These are phyloP conservation scores for Termitomyces eurrhizus DNA, from an alignment of 768 basidiomycete species.

Conservation along the genomic window DNA sequence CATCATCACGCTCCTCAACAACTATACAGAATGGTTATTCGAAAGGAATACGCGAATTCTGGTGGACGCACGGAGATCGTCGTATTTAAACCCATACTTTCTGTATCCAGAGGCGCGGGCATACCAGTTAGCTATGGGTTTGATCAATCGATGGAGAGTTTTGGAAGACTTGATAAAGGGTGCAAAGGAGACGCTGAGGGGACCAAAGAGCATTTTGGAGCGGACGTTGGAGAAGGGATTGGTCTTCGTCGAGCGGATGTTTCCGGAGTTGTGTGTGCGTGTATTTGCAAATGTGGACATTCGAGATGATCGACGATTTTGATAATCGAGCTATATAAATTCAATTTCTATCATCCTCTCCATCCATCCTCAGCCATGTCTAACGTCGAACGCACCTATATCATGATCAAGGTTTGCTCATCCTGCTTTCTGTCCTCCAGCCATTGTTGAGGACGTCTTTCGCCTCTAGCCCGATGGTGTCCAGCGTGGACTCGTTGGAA, in stretches of 20 bases:
- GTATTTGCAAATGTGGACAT: conserved; percentile 37
- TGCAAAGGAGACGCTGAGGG: conserved; percentile 73
- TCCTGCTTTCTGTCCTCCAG: neutral
- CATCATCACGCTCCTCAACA: conserved; percentile 71
- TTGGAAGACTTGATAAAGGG: conserved; percentile 68
- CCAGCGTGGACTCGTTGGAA: conserved; percentile 91
- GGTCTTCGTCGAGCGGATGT: too few relatives aligned
- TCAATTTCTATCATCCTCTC: conserved; percentile 20
- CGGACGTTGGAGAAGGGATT: too few relatives aligned
- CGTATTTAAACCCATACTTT: conserved; percentile 85
- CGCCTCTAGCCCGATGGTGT: conserved; percentile 89
- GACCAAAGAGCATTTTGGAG: conserved; percentile 44
- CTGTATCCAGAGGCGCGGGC: conserved; percentile 80
- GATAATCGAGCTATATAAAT: conserved; percentile 16
- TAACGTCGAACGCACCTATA: conserved; percentile 87
- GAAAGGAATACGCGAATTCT: conserved; percentile 11
- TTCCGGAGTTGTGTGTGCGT: conserved; percentile 39
- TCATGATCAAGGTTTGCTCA: conserved; percentile 91
- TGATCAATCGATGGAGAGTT: conserved; percentile 62
- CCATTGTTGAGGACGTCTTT: conserved; percentile 12
- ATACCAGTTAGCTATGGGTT: conserved; percentile 82
- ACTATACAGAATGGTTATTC: conserved; percentile 35
- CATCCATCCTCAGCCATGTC: conserved; percentile 50
- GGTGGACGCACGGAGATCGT: conserved; percentile 79
- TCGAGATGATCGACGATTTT: conserved; percentile 34